Evolutionary conservation across 345 rosid species (phyloP), one percentile per base, ranked within the genome.

Genomic region (Turritis glabra): DNA sequence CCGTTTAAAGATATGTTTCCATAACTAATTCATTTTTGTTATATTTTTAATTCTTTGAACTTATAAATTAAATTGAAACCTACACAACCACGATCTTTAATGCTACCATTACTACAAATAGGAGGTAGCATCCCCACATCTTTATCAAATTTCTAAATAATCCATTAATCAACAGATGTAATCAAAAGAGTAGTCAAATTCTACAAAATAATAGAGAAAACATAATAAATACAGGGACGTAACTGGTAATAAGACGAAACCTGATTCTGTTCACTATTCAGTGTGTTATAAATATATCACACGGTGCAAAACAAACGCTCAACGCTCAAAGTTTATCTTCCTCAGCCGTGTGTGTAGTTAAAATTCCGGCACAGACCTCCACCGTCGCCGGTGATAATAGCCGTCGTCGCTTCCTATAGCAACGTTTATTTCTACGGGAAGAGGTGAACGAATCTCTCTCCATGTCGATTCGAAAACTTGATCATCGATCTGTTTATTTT

Each of bases 51-150:
- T 56, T 29, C n/a, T 11, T 18, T 6, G n/a, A 19, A 33, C 1
- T 11, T 18, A 61, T 15, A 14, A 38, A 38, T 32, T 3, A 23
- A 38, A 60, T 22, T 9, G 2, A 10, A 44, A 44, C 25, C 55
- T 29, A 43, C 68, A 64, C 55, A 64, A 46, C 69, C 55, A 64
- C 38, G 10, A 33, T 29, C 69, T 64, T 65, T 47, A 48, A 65
- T 64, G 56, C 32, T 47, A 2, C 29, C 29, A 12, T 27, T 7
- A 8, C 43, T 29, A 30, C 4, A 30, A 17, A 7, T 19, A 47
- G 29, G 12, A 47, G 30, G 4, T 2, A 12, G 17, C 23, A 58
- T 58, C 22, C 27, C 53, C 12, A 32, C 22, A 54, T 14, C 33
- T 58, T 58, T 25, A 2, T 25, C 11, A 3, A 38, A 5, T 1